phyloP scores from a whole-genome alignment of 2,329 filamentous ascomycete species.

The Diaporthe batatas region DNA sequence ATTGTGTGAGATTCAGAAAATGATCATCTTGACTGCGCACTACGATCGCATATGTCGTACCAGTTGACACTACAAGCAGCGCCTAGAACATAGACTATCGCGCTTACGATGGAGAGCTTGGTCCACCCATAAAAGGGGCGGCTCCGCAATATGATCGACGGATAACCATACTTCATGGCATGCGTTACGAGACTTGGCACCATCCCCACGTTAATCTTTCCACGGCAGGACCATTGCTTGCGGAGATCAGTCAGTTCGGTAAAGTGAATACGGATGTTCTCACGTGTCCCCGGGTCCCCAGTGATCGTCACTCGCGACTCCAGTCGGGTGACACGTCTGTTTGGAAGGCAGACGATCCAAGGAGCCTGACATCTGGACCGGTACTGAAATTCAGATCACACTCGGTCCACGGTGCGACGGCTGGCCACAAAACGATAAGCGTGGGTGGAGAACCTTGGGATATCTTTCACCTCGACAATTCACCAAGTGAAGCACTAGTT shows the following conservation, averaged over 20 bases:
- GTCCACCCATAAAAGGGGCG: conserved; percentile 17
- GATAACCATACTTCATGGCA: conserved; percentile 18
- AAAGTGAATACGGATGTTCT: neutral
- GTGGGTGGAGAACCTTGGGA: no score
- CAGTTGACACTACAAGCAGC: no score
- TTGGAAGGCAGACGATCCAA: neutral
- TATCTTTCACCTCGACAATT: neutral
- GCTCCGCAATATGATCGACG: conserved; percentile 23
- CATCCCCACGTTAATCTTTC: neutral
- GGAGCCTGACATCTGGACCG: neutral
- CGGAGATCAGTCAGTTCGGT: neutral
- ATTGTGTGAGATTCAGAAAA: neutral
- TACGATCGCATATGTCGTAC: neutral
- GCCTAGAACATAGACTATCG: neutral
- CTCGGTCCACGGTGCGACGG: neutral
- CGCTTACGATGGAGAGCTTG: neutral
- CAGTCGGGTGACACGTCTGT: neutral
- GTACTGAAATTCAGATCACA: neutral
- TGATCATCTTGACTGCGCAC: neutral
- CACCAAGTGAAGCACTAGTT: neutral
- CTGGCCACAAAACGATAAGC: no score
- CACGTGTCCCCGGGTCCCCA: neutral
- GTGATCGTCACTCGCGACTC: neutral
- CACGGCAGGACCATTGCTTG: neutral
- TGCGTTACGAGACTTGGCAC: conserved; percentile 15